Evolutionary conservation across 371 early-diverging fungal species (phyloP).

Genomic region (Dentiscutata heterogama): DNA sequence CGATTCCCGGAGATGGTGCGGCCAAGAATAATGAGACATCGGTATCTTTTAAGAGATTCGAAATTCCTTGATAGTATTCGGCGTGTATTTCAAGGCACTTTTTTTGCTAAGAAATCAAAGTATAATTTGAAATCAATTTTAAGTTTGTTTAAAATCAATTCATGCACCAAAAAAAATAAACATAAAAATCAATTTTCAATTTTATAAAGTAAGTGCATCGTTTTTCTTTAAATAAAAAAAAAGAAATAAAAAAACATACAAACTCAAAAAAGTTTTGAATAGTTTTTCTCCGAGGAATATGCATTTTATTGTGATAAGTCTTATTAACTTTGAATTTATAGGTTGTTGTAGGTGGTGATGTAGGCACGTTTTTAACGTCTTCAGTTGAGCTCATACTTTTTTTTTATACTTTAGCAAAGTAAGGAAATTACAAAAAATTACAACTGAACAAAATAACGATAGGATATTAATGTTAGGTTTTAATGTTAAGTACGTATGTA

Average conservation of each 20-base stretch:
- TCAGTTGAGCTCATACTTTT: background rate
- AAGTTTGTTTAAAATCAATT: background rate
- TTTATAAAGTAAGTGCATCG: too few species aligned
- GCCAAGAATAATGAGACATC: conserved; percentile 38
- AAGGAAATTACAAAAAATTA: too few species aligned
- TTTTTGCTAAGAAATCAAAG: conserved; percentile 23
- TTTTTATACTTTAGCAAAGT: too few species aligned
- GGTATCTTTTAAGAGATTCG: conserved; percentile 41
- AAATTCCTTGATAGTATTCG: conserved; percentile 42
- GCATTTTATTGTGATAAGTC: conserved; percentile 33
- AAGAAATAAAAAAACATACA: conserved; percentile 25
- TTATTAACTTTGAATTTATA: conserved; percentile 29
- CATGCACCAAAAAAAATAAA: background rate
- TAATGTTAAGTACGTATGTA: too few species aligned
- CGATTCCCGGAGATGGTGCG: conserved; percentile 26
- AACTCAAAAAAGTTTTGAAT: conserved; percentile 42
- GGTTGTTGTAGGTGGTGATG: conserved; percentile 13
- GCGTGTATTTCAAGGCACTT: conserved; percentile 41
- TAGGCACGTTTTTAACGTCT: background rate
- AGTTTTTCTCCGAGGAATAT: conserved; percentile 29
- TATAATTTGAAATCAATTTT: background rate
- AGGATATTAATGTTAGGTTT: too few species aligned
- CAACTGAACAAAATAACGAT: too few species aligned
- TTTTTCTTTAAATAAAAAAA: background rate
- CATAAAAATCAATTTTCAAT: background rate